Evolutionary conservation across 129 eudicot genomes (phyloP).

Genomic region (Flaveria robusta): DNA sequence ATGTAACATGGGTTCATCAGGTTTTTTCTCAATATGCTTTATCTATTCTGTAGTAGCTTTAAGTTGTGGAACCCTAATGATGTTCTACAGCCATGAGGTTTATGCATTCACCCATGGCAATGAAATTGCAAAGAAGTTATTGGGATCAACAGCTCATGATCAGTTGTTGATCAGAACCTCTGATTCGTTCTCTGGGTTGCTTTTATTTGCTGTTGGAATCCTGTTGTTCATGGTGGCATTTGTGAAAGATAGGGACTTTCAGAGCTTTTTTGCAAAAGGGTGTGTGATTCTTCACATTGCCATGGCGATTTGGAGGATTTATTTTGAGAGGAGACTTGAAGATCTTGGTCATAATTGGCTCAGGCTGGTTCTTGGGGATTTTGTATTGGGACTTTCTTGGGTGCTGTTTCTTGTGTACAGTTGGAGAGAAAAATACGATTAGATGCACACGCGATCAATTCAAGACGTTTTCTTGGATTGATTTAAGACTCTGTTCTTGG

Average conservation of each 20-base stretch:
- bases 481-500: constrained; percentile 10
- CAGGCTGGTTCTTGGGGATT: constrained; percentile 68
- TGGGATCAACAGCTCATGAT: constrained; percentile 94
- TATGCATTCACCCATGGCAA: constrained; percentile 82
- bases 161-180: constrained; percentile 74
- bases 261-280: constrained; percentile 84
- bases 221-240: constrained; percentile 92
- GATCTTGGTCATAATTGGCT: constrained; percentile 68
- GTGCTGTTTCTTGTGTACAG: constrained; percentile 74
- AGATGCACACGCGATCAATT: constrained; percentile 9
- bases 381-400: constrained; percentile 70
- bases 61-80: constrained; percentile 71
- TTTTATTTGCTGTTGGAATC: constrained; percentile 73
- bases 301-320: constrained; percentile 80
- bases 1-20: constrained; percentile 65
- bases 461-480: constrained; percentile 10
- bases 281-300: constrained; percentile 86
- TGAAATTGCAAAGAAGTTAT: constrained; percentile 63
- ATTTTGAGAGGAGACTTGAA: constrained; percentile 67
- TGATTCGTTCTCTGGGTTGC: constrained; percentile 94
- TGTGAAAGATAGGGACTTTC: constrained; percentile 83
- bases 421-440: constrained; percentile 97
- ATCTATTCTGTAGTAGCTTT: constrained; percentile 76
- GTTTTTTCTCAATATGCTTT: constrained; percentile 69
- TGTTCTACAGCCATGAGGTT: constrained; percentile 77